Conservation (phyloP, 257 asterid species). For the Solanum pennellii region DNA sequence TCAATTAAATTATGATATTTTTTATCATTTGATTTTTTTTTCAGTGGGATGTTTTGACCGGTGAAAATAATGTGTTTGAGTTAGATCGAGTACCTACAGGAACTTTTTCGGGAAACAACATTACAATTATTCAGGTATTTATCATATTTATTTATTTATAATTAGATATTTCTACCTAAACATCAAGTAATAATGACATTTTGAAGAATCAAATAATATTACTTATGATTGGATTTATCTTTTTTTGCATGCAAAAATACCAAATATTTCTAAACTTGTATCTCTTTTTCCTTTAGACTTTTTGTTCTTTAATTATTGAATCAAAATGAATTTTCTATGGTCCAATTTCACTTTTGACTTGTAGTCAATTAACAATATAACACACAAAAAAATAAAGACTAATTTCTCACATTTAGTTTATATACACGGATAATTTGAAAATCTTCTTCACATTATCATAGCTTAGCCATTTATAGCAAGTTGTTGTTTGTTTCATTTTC, state of each 20-base stretch:
- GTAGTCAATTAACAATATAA: no score
- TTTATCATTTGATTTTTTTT: neutral
- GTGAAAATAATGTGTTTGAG: conserved; percentile 26
- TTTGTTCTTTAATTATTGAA: no score
- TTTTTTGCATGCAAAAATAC: no score
- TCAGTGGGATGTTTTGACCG: conserved; percentile 61
- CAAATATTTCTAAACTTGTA: no score
- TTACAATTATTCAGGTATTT: conserved; percentile 52
- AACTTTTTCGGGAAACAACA: conserved; percentile 31
- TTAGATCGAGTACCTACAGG: conserved; percentile 49
- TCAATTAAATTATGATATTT: neutral
- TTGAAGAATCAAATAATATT: no score
- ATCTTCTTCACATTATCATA: neutral
- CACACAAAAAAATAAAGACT: no score
- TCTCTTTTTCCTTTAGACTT: no score
- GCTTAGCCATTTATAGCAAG: neutral
- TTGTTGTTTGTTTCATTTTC: neutral
- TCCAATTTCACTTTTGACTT: no score
- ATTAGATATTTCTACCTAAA: neutral
- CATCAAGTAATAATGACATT: no score
- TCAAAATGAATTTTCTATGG: no score
- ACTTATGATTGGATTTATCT: no score
- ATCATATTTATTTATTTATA: neutral
- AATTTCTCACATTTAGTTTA: neutral
- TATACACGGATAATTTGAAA: neutral